A percentile compares a stretch with the other conserved stretches of the same genome.
phyloP scores from a whole-genome alignment of 2,329 filamentous ascomycete species.

The Ophiocordyceps robertsii region DNA sequence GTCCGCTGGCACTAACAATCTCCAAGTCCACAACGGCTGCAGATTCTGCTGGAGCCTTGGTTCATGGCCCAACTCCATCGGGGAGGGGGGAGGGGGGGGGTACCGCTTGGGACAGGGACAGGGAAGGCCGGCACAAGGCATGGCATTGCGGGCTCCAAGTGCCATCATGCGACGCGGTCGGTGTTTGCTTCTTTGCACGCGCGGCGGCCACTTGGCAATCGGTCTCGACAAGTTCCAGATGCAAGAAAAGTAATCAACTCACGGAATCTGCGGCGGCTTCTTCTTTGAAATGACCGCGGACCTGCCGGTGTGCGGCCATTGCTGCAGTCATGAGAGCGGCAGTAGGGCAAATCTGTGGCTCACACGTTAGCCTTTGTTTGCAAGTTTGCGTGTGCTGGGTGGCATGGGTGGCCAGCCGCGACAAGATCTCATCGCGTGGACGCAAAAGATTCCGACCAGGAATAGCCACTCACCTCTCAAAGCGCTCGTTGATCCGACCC shows the following conservation, averaged over 20 bases:
- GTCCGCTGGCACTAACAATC: slow-evolving; percentile 1
- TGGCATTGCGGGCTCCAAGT: background rate
- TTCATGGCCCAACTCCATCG: background rate
- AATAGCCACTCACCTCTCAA: background rate
- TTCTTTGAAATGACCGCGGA: slow-evolving; percentile 8
- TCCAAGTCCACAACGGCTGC: slow-evolving; percentile 1
- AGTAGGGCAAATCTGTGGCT: background rate
- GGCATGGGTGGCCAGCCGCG: background rate
- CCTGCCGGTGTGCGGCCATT: slow-evolving; percentile 8
- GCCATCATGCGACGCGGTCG: background rate
- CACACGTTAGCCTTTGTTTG: background rate
- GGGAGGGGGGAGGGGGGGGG: too few species aligned
- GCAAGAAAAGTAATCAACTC: slow-evolving; percentile 2
- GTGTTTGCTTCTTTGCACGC: background rate
- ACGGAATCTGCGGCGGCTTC: slow-evolving; percentile 6
- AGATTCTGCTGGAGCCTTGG: background rate
- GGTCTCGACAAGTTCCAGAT: background rate
- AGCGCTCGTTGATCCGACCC: background rate
- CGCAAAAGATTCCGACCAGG: background rate
- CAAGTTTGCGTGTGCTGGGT: background rate
- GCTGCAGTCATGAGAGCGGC: slow-evolving; percentile 6
- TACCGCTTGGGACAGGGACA: background rate
- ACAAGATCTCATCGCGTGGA: background rate
- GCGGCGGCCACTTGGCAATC: background rate
- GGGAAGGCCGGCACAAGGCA: background rate